phyloP scores from a whole-genome alignment of 768 basidiomycete species.

The Mycena alexandri region DNA sequence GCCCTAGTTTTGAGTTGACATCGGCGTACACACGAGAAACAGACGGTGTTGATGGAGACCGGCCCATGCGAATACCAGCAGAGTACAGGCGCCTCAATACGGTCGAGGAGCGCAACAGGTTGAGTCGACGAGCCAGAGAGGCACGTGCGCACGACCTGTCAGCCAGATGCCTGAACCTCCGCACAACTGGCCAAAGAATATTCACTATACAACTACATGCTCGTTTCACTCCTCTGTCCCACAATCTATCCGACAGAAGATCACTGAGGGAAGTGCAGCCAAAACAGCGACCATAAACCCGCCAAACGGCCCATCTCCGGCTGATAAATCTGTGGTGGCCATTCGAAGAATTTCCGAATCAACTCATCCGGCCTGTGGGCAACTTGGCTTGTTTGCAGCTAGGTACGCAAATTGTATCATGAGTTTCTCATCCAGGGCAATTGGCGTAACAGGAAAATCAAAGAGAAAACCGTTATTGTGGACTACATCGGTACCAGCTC shows the following conservation, averaged over 20 bases:
- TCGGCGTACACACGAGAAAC: slow-evolving; percentile 83
- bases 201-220: slow-evolving; percentile 67
- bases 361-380: slow-evolving; percentile 83
- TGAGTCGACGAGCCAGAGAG: neutral
- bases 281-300: slow-evolving; percentile 21
- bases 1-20: slow-evolving; percentile 73
- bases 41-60: slow-evolving; percentile 75
- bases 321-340: slow-evolving; percentile 50
- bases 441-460: slow-evolving; percentile 66
- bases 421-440: neutral
- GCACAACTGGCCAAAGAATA: slow-evolving; percentile 38
- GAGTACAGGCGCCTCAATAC: slow-evolving; percentile 31
- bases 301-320: slow-evolving; percentile 27
- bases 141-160: slow-evolving; percentile 9
- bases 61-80: slow-evolving; percentile 65
- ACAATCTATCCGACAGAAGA: too few species aligned
- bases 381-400: slow-evolving; percentile 84
- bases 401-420: slow-evolving; percentile 8
- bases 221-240: slow-evolving; percentile 72
- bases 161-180: neutral
- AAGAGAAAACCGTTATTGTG: slow-evolving; percentile 73
- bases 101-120: slow-evolving; percentile 23
- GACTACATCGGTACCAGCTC: slow-evolving; percentile 73
- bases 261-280: slow-evolving; percentile 46
- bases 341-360: slow-evolving; percentile 69